Base-by-base conservation (phyloP, 2,329 filamentous ascomycete species). In the Arthrinium puccinioides region DNA sequence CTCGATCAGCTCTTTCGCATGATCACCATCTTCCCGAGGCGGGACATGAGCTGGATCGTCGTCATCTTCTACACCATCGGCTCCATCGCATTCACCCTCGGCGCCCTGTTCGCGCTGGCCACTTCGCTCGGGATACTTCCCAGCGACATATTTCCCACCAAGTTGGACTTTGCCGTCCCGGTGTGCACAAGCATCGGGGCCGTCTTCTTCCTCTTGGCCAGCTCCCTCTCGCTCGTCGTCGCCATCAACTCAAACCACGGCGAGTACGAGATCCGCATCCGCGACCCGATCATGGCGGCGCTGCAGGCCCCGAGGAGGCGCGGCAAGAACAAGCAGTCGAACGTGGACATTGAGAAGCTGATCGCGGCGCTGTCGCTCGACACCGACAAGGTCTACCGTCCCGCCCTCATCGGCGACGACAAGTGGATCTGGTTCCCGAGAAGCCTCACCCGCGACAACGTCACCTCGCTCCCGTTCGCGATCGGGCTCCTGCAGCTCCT, bases 51-150 rank as follows among this genome's bases (percentile, higher is more conserved):
- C 38, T 47, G 41, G 43, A n/a, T 42, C 7, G 24, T 42, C 20
- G 29, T 37, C 16, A 16, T 45, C 9, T 46, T 57, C 34, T 62
- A 55, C 8, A 40, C 42, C 16, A 5, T 41, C n/a, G 45, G 40
- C 6, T 43, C 40, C 6, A n/a, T 42, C n/a, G 21, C 36, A 13
- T 45, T 45, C 29, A 35, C 30, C 20, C 10, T 41, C 31, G 21
- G 42, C 30, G 30, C 34, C 36, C 25, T 34, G 13, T 37, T 44
- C 25, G 15, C 18, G 18, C 21, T 41, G 14, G 32, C 34, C 21
- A 23, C 27, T 18, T 11, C 25, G 10, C 25, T 43, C 9, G n/a
- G n/a, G n/a, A 24, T 39, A 18, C 32, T 29, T 18, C n/a, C 24
- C 8, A 11, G 37, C 5, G 21, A 25, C 24, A 1, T 29, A 2